Evolutionary conservation across 352 stramenopile species (phyloP), one percentile per base, ranked within the genome.

Genomic region (Phytophthora tubulina): DNA sequence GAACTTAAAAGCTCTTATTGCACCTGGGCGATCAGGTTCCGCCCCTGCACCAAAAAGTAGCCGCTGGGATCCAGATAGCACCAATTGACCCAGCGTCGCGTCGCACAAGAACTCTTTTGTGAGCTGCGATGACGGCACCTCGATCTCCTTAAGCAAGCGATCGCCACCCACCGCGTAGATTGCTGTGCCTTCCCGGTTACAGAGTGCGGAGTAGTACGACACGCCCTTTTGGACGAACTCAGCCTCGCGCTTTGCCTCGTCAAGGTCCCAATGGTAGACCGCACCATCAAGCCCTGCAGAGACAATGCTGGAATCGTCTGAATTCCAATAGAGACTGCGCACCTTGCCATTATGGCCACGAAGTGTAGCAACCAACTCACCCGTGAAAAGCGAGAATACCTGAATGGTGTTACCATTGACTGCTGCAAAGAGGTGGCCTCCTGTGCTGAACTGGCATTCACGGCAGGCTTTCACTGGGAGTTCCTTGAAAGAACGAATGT

Each of bases 161-260:
- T 98, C 93, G 39, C 77, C 85, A 15, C 94, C 93, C 3, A 97
- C 94, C 3, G 94, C 89, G 64, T 96, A 97, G 21, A 92, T 85
- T 36, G 82, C 78, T 3, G 79, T 93, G 55, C 86, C 86, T 76
- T 95, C 88, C 48, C 85, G 85, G n/a, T 90, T 97, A 64, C 78
- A 91, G 14, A 98, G 69, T 8, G 90, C 94, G 7, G 88, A 96
- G 59, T 86, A 94, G 69, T 98, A 98, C 7, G 88, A 81, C 5
- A 94, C 90, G n/a, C 94, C 93, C 59, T 98, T 98, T 63, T 98
- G 91, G 7, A 98, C 92, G 55, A 97, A 97, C 64, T 98, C 93
- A 33, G 89, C 93, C n/a, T 95, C 82, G 32, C 96, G 84, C 67
- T 97, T 98, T 50, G 84, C 90, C 45, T 97, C 93, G 44, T 97